Base-by-base conservation (phyloP, 179 eudicot species). In the Gypsophila paniculata region DNA sequence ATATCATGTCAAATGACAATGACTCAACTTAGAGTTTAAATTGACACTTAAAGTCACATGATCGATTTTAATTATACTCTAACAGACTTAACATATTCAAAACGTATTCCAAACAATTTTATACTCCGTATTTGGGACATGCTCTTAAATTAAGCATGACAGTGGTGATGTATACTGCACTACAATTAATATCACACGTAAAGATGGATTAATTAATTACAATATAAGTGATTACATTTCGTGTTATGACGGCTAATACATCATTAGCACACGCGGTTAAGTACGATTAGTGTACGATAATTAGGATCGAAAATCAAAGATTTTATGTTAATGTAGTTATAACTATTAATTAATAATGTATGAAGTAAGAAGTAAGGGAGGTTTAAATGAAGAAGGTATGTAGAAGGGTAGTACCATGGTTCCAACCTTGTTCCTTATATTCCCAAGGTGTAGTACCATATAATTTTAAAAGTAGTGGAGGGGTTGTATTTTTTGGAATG, bases 401-500 rank as follows among this genome's bases (percentile, higher is more conserved):
- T 61, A 65, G 78, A 74, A 81, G 71, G 71, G 68, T 75, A 71
- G 38, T 74, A 62, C 65, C 74, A 63, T 59, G 78, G 73, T 80
- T 80, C 83, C 51, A 60, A 64, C 62, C 73, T 69, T 68, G 71
- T 77, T 73, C 83, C 68, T 61, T 58, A 53, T 74, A 53, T 74
- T 76, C 80, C 78, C 75, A 74, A 69, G 73, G 76, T 49, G 68
- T 74, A 68, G 0, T 15, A 52, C 10, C 34, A 4, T 29, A 29
- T 29, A 29, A 29, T 29, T 29, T 29, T 29, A 29, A 21, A 14
- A 21, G 26, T 18, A 7, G 61, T 18, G 12, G 62, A 61, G 38
- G 39, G 74, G 73, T 80, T 76, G 83, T 58, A 68, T 80, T 88
- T 1, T 29, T 88, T 85, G 92, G 91, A 88, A 88, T 79, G 84